These are phyloP conservation scores for Penicillium daleae DNA, from an alignment of 495 filamentous ascomycete genomes.

Conservation along the genomic window DNA sequence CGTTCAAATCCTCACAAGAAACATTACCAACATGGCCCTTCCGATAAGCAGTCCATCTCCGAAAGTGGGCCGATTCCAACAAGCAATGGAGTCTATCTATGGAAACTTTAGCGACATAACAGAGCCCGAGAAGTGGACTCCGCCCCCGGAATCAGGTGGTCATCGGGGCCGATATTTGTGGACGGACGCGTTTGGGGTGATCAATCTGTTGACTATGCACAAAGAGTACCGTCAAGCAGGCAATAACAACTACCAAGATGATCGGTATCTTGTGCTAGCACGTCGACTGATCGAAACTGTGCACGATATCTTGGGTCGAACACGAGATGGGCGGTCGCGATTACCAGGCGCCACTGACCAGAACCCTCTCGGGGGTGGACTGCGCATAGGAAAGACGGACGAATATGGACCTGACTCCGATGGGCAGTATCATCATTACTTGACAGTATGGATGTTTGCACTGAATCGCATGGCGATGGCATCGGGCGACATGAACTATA, in stretches of 20 bases:
- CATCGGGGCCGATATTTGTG: conserved; percentile 69
- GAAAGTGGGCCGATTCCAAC: conserved; percentile 39
- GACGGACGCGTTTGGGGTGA: conserved; percentile 71
- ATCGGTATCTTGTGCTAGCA: conserved; percentile 58
- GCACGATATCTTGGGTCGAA: conserved; percentile 59
- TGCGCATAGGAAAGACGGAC: conserved; percentile 65
- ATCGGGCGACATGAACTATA: conserved; percentile 53
- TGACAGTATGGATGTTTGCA: conserved; percentile 74
- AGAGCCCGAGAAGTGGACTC: conserved; percentile 42
- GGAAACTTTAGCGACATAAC: conserved; percentile 38
- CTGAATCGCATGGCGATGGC: conserved; percentile 62
- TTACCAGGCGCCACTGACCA: conserved; percentile 58
- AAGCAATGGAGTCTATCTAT: conserved; percentile 47
- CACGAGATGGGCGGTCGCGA: conserved; percentile 51
- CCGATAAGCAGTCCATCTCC: conserved; percentile 33
- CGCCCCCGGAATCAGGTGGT: conserved; percentile 58
- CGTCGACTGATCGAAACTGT: conserved; percentile 55
- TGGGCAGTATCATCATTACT: conserved; percentile 71
- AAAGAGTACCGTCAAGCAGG: conserved; percentile 34
- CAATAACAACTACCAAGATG: conserved; percentile 4
- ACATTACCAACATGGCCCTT: conserved; percentile 27
- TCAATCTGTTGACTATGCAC: conserved; percentile 67
- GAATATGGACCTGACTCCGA: conserved; percentile 59
- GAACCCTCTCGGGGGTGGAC: conserved; percentile 60
- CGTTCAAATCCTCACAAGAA: not conserved